phyloP scores from a whole-genome alignment of 2,329 filamentous ascomycete genomes.

The Penicillium capsulatum region DNA sequence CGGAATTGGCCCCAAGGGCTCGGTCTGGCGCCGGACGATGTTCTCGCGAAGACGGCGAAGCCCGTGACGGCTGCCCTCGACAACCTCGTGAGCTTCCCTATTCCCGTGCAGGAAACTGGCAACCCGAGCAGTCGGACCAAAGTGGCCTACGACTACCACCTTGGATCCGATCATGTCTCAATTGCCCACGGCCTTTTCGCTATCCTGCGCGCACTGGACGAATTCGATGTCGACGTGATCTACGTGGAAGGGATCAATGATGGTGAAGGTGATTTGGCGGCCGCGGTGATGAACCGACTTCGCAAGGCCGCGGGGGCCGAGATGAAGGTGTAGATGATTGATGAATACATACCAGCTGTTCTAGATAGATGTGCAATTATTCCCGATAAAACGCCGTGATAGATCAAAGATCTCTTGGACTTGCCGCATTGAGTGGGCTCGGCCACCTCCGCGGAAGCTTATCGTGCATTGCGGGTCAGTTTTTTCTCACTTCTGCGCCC shows the following conservation, averaged over 20 bases:
- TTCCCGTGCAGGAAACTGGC: constrained; percentile 24
- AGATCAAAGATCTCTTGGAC: too few relatives aligned
- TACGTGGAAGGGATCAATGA: constrained; percentile 83
- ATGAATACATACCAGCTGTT: constrained; percentile 11
- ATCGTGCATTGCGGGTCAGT: constrained; percentile 5
- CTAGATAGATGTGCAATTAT: neutral
- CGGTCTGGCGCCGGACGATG: constrained; percentile 21
- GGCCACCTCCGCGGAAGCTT: constrained; percentile 8
- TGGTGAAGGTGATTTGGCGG: constrained; percentile 69
- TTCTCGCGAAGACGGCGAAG: constrained; percentile 19
- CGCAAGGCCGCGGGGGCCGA: constrained; percentile 67
- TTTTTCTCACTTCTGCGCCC: neutral
- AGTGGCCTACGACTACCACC: constrained; percentile 61
- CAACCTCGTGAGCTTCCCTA: constrained; percentile 25
- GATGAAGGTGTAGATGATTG: constrained; percentile 43
- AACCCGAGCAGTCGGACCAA: constrained; percentile 20
- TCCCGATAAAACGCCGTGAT: too few relatives aligned
- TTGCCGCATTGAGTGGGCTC: too few relatives aligned
- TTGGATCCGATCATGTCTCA: constrained; percentile 65
- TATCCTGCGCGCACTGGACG: constrained; percentile 78
- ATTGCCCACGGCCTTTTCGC: constrained; percentile 88
- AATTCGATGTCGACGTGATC: constrained; percentile 72
- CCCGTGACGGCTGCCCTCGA: constrained; percentile 26
- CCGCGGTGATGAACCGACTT: constrained; percentile 79
- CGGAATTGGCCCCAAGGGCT: constrained; percentile 34